Evolutionary conservation across 305 asterid species (phyloP).

Genomic region (Fraxinus dipetala): DNA sequence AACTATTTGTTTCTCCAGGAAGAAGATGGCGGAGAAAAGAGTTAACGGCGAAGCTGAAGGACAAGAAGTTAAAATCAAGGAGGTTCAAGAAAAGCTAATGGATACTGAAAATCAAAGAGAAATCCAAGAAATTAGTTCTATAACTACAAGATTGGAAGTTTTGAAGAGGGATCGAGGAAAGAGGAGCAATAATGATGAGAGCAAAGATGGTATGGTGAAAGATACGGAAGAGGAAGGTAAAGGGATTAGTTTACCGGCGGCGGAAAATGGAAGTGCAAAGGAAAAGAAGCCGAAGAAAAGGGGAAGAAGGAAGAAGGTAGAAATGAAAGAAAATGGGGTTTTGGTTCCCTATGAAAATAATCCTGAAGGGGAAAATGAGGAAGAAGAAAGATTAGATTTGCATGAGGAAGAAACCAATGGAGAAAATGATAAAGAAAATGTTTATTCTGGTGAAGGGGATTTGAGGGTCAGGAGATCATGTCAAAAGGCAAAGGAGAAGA

Average conservation of each 20-base stretch:
- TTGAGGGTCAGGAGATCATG: not conserved
- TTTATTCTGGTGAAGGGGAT: not conserved
- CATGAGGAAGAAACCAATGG: not conserved
- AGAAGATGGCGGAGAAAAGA: not conserved
- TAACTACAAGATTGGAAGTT: slow-evolving; percentile 1
- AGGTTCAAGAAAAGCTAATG: not conserved
- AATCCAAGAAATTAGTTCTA: not conserved
- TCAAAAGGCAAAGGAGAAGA: not conserved
- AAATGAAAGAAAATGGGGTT: not conserved
- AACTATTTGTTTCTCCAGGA: not conserved
- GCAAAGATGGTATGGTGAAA: not conserved
- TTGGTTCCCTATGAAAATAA: not conserved
- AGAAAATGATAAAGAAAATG: not conserved
- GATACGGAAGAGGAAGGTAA: not conserved
- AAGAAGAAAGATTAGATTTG: not conserved
- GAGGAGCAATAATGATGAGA: not conserved
- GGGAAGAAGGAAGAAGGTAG: not conserved
- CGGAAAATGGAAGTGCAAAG: slow-evolving; percentile 1
- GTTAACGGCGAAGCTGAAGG: not conserved
- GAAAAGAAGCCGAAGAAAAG: not conserved
- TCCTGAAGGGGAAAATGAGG: not conserved
- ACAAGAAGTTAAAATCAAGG: not conserved
- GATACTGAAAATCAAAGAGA: not conserved
- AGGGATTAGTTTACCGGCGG: not conserved
- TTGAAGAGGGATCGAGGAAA: slow-evolving; percentile 5